Percentiles rank a stretch among this genome's conserved stretches.
These are phyloP conservation scores for Suillus weaverae DNA, from an alignment of 768 basidiomycete species.

Conservation along the genomic window DNA sequence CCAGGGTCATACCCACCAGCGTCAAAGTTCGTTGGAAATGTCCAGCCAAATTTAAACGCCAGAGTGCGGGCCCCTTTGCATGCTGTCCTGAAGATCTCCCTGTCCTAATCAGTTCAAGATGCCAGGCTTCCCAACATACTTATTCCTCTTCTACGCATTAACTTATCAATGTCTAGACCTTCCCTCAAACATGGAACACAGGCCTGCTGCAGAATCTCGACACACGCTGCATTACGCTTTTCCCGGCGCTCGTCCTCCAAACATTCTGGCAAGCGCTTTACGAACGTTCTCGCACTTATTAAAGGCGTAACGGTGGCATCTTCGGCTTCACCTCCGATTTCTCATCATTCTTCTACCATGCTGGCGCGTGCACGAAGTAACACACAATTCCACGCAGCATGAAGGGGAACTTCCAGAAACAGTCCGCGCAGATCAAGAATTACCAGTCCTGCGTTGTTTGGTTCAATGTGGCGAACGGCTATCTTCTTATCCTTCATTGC, in stretches of 20 bases:
- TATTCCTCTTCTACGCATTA: not conserved
- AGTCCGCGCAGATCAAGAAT: not conserved
- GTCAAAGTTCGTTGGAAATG: too few species aligned
- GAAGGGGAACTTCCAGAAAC: constrained; percentile 40
- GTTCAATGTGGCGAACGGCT: too few species aligned
- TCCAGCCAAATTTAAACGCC: too few species aligned
- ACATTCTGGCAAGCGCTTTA: constrained; percentile 23
- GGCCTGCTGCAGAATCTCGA: constrained; percentile 41
- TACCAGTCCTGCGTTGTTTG: too few species aligned
- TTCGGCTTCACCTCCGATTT: not conserved
- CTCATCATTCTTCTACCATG: constrained; percentile 13
- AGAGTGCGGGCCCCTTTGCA: too few species aligned
- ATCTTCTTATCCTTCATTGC: too few species aligned
- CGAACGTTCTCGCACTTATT: constrained; percentile 34
- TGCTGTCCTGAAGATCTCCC: too few species aligned
- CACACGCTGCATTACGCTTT: constrained; percentile 53
- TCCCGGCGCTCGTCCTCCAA: constrained; percentile 7
- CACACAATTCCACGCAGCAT: constrained; percentile 69
- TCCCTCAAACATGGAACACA: constrained; percentile 17
- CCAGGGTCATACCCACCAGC: too few species aligned
- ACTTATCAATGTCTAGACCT: constrained; percentile 31
- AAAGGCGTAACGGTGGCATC: constrained; percentile 23
- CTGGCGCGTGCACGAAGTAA: constrained; percentile 37
- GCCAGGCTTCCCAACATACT: constrained; percentile 72
- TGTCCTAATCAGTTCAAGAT: constrained; percentile 33